Base-by-base conservation (phyloP, 768 basidiomycete species). In the Hypholoma sublateritium region DNA sequence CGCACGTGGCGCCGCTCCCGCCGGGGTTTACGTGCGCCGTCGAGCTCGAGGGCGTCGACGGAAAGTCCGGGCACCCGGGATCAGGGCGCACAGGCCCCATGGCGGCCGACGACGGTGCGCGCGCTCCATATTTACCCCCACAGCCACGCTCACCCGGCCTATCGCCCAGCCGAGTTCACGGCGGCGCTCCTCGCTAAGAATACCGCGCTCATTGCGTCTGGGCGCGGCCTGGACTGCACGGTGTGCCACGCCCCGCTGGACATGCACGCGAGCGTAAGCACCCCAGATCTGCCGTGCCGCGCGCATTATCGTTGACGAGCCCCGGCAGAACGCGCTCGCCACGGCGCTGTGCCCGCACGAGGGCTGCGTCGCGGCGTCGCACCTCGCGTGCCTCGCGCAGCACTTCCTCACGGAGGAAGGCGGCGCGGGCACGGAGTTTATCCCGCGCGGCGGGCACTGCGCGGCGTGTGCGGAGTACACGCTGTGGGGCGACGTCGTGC, bases 21-120 rank as follows among this genome's bases (percentile, higher is more conserved):
- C 69, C 59, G 19, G 84, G 85, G 0, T 83, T 87, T 56, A 80
- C 75, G 4, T 78, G 65, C 43, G 62, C 70, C 5, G 62, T 79
- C 9, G 88, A 90, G 65, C 65, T 87, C 9, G 88, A 89, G 69
- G 88, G 88, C 28, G 86, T 89, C 0, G 84, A 88, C 65, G 88
- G 86, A 2, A 84, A 83, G 57, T 82, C 82, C 21, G 83, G 81
- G 0, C 68, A 74, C 19, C 45, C 52, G 0, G 86, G 85, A 6
- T 78, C 82, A 16, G 86, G 86, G 16, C 73, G 87, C 49, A 65
- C 59, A 28, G 82, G 77, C 3, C 81, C 87, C 1, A 81, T 90
- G 46, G 73, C 73, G 44, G 78, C 86, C 28, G 80, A 77, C 19
- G 88, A 89, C 62, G 76, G 87, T 87, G 55, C 53, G 53, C 56